Percentiles rank a stretch among this genome's conserved stretches.
Conservation (phyloP, 352 stramenopile genomes). For the Phytophthora idaei region DNA sequence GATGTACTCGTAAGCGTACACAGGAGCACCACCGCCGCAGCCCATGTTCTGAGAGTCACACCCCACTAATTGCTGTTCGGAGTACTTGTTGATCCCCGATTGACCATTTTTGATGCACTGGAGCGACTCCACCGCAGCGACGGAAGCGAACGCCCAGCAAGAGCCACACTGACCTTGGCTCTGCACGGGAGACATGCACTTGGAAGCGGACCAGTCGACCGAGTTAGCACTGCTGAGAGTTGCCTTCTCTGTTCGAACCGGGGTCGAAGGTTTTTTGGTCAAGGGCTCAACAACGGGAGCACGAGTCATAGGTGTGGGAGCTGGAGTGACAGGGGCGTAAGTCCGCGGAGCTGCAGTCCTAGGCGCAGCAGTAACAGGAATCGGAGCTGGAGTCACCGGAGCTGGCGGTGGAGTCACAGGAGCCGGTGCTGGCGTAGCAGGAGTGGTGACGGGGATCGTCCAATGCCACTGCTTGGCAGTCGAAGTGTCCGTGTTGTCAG, state of each 20-base stretch:
- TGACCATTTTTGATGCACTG: conserved; percentile 80
- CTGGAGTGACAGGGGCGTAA: conserved; percentile 11
- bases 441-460: conserved; percentile 13
- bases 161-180: conserved; percentile 96
- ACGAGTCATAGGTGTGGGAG: too few relatives aligned
- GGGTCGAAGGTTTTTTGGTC: conserved; percentile 10
- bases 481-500: conserved; percentile 8
- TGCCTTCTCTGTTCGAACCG: conserved; percentile 23
- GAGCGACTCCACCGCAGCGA: conserved; percentile 89
- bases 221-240: conserved; percentile 16
- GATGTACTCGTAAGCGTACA: conserved; percentile 93
- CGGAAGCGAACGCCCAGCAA: conserved; percentile 97
- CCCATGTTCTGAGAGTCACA: conserved; percentile 89
- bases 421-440: conserved; percentile 8
- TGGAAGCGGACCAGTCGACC: conserved; percentile 46
- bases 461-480: conserved; percentile 23
- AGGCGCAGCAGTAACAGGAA: conserved; percentile 8
- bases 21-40: conserved; percentile 89
- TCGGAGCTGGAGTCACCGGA: conserved; percentile 4
- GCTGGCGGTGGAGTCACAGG: neutral
- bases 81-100: conserved; percentile 73
- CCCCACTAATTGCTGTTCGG: conserved; percentile 91
- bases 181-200: conserved; percentile 74
- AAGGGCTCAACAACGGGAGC: conserved; percentile 32
- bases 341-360: conserved; percentile 10